Conservation (phyloP, 1,284 basidiomycete species). For the Heterobasidion parviporum region DNA sequence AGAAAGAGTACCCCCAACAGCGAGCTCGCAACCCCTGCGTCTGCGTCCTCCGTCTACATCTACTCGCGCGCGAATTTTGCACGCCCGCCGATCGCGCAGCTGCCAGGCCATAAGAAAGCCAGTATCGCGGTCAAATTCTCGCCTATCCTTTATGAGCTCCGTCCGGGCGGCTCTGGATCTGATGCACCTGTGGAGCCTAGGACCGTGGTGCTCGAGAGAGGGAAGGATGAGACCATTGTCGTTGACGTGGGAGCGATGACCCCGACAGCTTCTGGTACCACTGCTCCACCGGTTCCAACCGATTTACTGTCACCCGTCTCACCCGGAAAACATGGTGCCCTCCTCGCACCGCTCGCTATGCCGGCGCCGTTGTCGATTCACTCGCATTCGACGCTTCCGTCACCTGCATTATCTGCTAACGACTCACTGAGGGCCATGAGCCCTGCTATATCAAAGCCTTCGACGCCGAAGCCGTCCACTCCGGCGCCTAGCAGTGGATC, state of each 20-base stretch:
- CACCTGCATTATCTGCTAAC: conserved; percentile 51
- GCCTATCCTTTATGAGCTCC: conserved; percentile 86
- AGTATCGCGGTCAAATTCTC: conserved; percentile 93
- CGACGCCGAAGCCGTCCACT: conserved; percentile 47
- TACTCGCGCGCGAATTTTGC: conserved; percentile 94
- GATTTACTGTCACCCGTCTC: conserved; percentile 8
- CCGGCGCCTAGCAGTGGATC: conserved; percentile 39
- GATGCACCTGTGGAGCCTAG: conserved; percentile 36
- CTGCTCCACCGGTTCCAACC: conserved; percentile 1
- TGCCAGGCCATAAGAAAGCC: conserved; percentile 95
- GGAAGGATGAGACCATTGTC: conserved; percentile 55
- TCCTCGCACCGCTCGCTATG: conserved; percentile 16
- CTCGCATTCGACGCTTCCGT: conserved; percentile 26
- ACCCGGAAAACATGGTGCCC: conserved; percentile 13
- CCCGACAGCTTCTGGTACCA: conserved; percentile 7
- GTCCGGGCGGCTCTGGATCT: conserved; percentile 45
- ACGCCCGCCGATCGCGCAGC: conserved; percentile 84
- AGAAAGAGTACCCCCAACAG: conserved; percentile 40
- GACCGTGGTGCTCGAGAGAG: conserved; percentile 54
- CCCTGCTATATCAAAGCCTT: conserved; percentile 48
- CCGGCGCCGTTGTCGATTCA: conserved; percentile 16
- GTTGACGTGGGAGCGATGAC: conserved; percentile 43
- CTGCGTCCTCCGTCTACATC: conserved; percentile 78
- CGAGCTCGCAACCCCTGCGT: conserved; percentile 21
- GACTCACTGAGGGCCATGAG: conserved; percentile 47